Evolutionary conservation across 208 protist species (phyloP).

Genomic region (Trypanosomatidae sp.): DNA sequence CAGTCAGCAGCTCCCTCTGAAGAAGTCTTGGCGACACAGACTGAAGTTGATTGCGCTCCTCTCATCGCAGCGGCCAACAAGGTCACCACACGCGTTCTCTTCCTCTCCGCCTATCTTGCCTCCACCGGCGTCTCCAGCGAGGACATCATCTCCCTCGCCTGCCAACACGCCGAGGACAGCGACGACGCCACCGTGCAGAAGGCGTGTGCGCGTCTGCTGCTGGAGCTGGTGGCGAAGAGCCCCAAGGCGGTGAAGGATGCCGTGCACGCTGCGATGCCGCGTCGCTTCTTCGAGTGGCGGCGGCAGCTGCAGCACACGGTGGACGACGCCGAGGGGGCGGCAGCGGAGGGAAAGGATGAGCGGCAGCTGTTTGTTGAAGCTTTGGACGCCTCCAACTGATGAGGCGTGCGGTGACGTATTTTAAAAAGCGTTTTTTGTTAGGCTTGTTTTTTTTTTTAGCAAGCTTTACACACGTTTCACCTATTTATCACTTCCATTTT

Average conservation of each 20-base stretch:
- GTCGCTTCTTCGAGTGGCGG: constrained; percentile 37
- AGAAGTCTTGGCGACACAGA: too few species aligned
- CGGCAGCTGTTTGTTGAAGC: constrained; percentile 16
- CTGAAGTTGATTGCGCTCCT: too few species aligned
- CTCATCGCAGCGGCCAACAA: constrained; percentile 24
- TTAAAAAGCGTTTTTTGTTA: too few species aligned
- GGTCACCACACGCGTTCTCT: constrained; percentile 41
- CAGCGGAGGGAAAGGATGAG: constrained; percentile 6
- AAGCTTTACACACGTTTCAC: too few species aligned
- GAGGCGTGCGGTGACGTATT: too few species aligned
- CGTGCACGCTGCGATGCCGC: constrained; percentile 33
- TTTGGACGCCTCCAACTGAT: constrained; percentile 1
- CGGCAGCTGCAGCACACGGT: constrained; percentile 20
- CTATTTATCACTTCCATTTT: too few species aligned
- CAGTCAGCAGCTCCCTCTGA: too few species aligned
- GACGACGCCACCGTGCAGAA: constrained; percentile 39
- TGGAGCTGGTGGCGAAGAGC: constrained; percentile 30
- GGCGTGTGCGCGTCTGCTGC: constrained; percentile 38
- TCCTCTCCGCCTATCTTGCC: constrained; percentile 55
- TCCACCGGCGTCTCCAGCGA: constrained; percentile 39
- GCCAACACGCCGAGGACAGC: constrained; percentile 18
- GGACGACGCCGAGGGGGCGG: too few species aligned
- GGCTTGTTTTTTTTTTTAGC: too few species aligned
- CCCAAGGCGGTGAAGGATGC: constrained; percentile 25
- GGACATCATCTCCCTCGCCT: constrained; percentile 30